Evolutionary conservation across 352 stramenopile genomes (phyloP).

Genomic region (Globisporangium cystogenes): DNA sequence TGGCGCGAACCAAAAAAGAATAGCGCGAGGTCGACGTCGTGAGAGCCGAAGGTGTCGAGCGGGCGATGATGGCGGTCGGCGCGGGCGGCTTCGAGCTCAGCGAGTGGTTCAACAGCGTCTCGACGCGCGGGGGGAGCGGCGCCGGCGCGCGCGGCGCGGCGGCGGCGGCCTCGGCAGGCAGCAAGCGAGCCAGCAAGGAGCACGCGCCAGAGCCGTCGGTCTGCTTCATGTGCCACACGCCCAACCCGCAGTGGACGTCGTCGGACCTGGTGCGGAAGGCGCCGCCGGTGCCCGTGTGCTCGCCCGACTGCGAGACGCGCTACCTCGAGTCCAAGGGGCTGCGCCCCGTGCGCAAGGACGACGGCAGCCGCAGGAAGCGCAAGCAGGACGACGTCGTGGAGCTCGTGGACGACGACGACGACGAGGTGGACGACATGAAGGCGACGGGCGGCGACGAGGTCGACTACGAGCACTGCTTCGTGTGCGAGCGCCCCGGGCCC

Average conservation of each 20-base stretch:
- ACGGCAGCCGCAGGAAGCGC: constrained; percentile 5
- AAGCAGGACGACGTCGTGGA: constrained; percentile 7
- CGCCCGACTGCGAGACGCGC: constrained; percentile 40
- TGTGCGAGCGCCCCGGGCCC: constrained; percentile 51
- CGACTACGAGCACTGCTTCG: constrained; percentile 43
- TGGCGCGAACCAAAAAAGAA: too few species aligned
- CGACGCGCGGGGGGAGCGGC: constrained; percentile 10
- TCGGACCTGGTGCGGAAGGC: constrained; percentile 50
- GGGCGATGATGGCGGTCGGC: constrained; percentile 33
- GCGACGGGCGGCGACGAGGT: constrained; percentile 7
- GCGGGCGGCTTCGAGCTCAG: constrained; percentile 75
- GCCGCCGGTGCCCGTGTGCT: constrained; percentile 55
- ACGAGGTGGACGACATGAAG: constrained; percentile 8
- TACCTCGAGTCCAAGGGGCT: constrained; percentile 53
- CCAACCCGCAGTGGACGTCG: constrained; percentile 61
- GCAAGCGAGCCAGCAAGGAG: constrained; percentile 13
- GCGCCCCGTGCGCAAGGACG: constrained; percentile 19
- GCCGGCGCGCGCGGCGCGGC: constrained; percentile 11
- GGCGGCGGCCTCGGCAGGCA: constrained; percentile 28
- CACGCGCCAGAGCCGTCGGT: constrained; percentile 14
- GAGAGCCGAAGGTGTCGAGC: too few species aligned
- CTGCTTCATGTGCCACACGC: constrained; percentile 54
- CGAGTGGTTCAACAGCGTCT: constrained; percentile 70
- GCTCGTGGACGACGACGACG: constrained; percentile 7
- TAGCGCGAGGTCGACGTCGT: too few species aligned